A percentile compares a stretch with the other conserved stretches of the same genome.
phyloP scores from a whole-genome alignment of 768 basidiomycete species.

The Lentinula guzmanii region DNA sequence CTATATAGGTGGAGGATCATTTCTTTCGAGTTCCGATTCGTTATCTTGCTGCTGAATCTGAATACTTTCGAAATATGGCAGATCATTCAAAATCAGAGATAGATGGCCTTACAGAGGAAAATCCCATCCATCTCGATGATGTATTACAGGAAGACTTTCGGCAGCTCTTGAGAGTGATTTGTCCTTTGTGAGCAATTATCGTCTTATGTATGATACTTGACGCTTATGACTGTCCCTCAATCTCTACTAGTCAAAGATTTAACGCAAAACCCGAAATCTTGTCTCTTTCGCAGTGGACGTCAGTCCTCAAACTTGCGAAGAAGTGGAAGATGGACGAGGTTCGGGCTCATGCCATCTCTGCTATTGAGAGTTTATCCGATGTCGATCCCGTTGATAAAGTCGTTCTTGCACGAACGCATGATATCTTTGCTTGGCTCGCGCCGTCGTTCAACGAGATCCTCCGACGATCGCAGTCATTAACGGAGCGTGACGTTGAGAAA shows the following conservation, averaged over 20 bases:
- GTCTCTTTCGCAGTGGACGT: not conserved
- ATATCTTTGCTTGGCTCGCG: not conserved
- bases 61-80: not conserved
- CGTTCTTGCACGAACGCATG: not conserved
- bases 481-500: not conserved
- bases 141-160: not conserved
- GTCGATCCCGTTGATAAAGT: conserved; percentile 1
- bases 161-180: conserved; percentile 1
- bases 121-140: not conserved
- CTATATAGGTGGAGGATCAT: not conserved
- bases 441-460: conserved; percentile 1
- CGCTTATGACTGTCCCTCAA: too few relatives aligned
- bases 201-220: not conserved
- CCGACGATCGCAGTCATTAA: not conserved
- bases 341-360: not conserved
- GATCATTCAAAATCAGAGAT: not conserved
- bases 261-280: not conserved
- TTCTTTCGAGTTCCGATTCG: not conserved
- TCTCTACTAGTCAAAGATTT: not conserved
- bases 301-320: not conserved
- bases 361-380: not conserved
- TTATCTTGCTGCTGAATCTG: not conserved
- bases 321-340: conserved; percentile 1
- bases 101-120: not conserved
- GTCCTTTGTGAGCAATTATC: not conserved